phyloP scores from a whole-genome alignment of 1,284 basidiomycete species.

The Exobasidium cylindrosporum region DNA sequence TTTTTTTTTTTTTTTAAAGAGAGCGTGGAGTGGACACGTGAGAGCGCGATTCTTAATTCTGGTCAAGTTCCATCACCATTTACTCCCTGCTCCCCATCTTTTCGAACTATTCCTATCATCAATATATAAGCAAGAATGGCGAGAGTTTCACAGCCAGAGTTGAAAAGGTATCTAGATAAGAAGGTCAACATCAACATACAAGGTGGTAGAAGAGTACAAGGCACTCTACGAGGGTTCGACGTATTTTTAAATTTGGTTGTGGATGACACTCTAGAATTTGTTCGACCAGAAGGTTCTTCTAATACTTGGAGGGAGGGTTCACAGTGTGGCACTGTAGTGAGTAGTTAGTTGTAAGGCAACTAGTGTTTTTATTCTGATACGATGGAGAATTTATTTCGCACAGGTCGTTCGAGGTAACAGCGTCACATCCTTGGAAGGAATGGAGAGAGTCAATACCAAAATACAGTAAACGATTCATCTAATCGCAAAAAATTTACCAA shows the following conservation, averaged over 20 bases:
- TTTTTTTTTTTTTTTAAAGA: no score
- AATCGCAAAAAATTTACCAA: no score
- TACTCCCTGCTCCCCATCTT: neutral
- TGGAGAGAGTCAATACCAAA: conserved; percentile 44
- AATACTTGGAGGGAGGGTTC: conserved; percentile 38
- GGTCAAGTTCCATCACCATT: neutral
- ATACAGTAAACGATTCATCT: conserved; percentile 5
- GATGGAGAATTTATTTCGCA: neutral
- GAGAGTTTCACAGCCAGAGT: conserved; percentile 52
- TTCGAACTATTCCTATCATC: neutral
- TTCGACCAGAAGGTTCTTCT: conserved; percentile 68
- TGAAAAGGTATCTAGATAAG: conserved; percentile 88
- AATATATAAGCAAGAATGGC: conserved; percentile 30
- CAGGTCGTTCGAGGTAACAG: conserved; percentile 52
- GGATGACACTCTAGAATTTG: conserved; percentile 91
- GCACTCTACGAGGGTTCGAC: conserved; percentile 93
- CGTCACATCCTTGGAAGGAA: conserved; percentile 50
- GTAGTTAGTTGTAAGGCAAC: no score
- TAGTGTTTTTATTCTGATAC: no score
- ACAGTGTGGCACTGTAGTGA: conserved; percentile 48
- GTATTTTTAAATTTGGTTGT: conserved; percentile 98
- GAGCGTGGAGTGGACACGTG: no score
- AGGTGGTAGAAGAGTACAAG: conserved; percentile 91
- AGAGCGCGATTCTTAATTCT: no score
- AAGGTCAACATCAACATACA: conserved; percentile 91